A percentile compares a stretch with the other conserved stretches of the same genome.
These are phyloP conservation scores for Aureobasidium sp. DNA, from an alignment of 2,329 filamentous ascomycete species.

Conservation along the genomic window DNA sequence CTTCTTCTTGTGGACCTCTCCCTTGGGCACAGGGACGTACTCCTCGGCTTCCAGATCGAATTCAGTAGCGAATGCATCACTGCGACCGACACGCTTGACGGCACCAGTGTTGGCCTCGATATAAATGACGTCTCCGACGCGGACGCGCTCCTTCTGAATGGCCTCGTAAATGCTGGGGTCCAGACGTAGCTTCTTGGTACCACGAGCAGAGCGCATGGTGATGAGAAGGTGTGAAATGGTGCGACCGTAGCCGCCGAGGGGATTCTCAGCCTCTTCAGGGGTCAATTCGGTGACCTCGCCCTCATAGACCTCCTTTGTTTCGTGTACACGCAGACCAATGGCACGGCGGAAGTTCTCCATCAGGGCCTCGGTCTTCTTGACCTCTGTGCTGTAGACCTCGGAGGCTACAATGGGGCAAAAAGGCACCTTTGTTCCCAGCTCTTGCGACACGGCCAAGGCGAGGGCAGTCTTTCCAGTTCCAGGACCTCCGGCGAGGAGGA, in stretches of 20 bases:
- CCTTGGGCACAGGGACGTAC: slow-evolving; percentile 97
- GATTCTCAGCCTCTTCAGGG: slow-evolving; percentile 96
- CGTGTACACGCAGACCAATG: slow-evolving; percentile 91
- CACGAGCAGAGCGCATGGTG: slow-evolving; percentile 87
- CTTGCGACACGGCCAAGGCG: slow-evolving; percentile 89
- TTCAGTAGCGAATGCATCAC: slow-evolving; percentile 94
- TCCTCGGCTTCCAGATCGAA: slow-evolving; percentile 98
- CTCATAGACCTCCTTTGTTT: slow-evolving; percentile 99
- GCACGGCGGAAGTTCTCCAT: slow-evolving; percentile 99
- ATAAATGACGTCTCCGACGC: slow-evolving; percentile 95
- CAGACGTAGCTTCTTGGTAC: slow-evolving; percentile 93
- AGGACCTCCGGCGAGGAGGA: slow-evolving; percentile 86
- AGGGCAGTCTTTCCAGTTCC: slow-evolving; percentile 97
- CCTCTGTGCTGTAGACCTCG: slow-evolving; percentile 95
- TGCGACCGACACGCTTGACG: slow-evolving; percentile 92
- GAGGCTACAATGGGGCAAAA: slow-evolving; percentile 98
- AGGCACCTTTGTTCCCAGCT: slow-evolving; percentile 94
- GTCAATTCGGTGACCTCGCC: slow-evolving; percentile 97
- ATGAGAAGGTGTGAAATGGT: slow-evolving; percentile 95
- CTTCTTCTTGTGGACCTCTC: slow-evolving; percentile 99
- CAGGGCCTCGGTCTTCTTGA: slow-evolving; percentile 98
- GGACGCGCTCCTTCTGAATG: slow-evolving; percentile 95
- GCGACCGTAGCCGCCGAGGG: slow-evolving; percentile 90
- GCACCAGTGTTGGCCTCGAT: slow-evolving; percentile 98
- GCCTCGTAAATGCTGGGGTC: slow-evolving; percentile 99